A percentile compares a stretch with the other conserved stretches of the same genome.
Conservation (phyloP, 768 basidiomycete species). For the Tulasnella sp. region DNA sequence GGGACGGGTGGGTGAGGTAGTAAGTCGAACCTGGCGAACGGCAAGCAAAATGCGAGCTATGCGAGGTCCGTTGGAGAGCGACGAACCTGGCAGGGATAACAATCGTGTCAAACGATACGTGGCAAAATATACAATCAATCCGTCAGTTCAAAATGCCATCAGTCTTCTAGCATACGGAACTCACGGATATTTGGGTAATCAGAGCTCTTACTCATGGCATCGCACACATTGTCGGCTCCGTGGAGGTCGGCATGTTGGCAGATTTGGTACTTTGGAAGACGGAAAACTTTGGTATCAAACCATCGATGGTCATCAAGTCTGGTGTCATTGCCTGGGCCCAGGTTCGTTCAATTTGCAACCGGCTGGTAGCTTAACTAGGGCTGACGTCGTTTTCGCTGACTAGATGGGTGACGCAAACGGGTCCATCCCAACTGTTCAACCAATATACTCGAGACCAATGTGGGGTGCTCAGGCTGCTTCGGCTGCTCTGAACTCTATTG, state of each 20-base stretch:
- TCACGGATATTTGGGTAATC: not conserved
- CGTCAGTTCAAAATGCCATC: constrained; percentile 50
- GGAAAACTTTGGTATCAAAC: constrained; percentile 82
- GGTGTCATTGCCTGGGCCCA: constrained; percentile 88
- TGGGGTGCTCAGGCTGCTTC: constrained; percentile 73
- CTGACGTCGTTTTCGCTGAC: not conserved
- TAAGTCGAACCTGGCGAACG: constrained; percentile 88
- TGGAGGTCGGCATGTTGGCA: constrained; percentile 71
- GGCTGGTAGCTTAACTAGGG: not conserved
- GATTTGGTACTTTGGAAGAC: constrained; percentile 96
- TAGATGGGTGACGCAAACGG: constrained; percentile 97
- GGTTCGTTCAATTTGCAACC: constrained; percentile 32
- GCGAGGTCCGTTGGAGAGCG: constrained; percentile 65
- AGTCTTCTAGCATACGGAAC: not conserved
- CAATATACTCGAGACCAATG: constrained; percentile 77
- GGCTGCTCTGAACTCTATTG: constrained; percentile 71
- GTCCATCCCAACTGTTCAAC: constrained; percentile 93
- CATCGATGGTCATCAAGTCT: constrained; percentile 89
- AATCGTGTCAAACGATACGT: constrained; percentile 88
- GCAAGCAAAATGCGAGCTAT: constrained; percentile 86
- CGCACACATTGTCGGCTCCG: constrained; percentile 70
- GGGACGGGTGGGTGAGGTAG: constrained; percentile 94
- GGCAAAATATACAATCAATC: constrained; percentile 95
- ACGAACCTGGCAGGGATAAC: constrained; percentile 63
- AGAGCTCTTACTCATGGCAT: constrained; percentile 94